A percentile compares a stretch with the other conserved stretches of the same genome.
Conservation (phyloP, 768 basidiomycete genomes). For the Flagelloscypha sp. region DNA sequence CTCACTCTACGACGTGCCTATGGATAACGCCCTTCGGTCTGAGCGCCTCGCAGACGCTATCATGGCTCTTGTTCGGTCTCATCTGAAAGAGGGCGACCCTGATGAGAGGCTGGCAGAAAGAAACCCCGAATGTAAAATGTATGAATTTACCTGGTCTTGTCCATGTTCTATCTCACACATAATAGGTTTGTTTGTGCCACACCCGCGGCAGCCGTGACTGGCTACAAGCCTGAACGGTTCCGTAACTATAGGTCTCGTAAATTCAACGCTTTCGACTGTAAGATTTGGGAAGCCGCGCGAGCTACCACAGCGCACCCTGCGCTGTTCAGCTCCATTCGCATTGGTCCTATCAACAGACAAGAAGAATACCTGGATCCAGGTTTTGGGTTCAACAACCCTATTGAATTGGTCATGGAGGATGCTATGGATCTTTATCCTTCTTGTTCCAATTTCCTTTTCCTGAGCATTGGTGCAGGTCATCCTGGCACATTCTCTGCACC, state of each 20-base stretch:
- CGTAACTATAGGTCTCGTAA: slow-evolving; percentile 1
- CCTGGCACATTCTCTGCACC: neutral
- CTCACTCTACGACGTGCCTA: too few relatives aligned
- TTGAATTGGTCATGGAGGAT: neutral
- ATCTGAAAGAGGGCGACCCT: too few relatives aligned
- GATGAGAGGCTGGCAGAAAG: too few relatives aligned
- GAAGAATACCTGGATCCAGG: slow-evolving; percentile 1
- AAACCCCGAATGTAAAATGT: too few relatives aligned
- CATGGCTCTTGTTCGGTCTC: too few relatives aligned
- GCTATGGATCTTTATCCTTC: neutral
- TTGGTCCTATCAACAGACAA: neutral
- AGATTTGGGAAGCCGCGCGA: slow-evolving; percentile 13
- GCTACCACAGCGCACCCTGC: slow-evolving; percentile 12
- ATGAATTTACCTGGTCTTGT: too few relatives aligned
- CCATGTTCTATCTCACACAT: too few relatives aligned
- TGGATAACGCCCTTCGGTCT: too few relatives aligned
- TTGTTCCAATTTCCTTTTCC: neutral
- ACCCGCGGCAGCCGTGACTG: neutral
- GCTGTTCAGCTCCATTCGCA: slow-evolving; percentile 8
- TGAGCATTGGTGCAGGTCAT: slow-evolving; percentile 3
- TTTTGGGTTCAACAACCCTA: slow-evolving; percentile 2
- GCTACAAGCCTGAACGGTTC: neutral
- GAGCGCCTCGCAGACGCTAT: too few relatives aligned
- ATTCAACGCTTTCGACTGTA: slow-evolving; percentile 2
- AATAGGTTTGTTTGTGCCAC: slow-evolving; percentile 2